These are phyloP conservation scores for Alternaria triticina DNA, from an alignment of 2,329 filamentous ascomycete genomes.

Conservation along the genomic window DNA sequence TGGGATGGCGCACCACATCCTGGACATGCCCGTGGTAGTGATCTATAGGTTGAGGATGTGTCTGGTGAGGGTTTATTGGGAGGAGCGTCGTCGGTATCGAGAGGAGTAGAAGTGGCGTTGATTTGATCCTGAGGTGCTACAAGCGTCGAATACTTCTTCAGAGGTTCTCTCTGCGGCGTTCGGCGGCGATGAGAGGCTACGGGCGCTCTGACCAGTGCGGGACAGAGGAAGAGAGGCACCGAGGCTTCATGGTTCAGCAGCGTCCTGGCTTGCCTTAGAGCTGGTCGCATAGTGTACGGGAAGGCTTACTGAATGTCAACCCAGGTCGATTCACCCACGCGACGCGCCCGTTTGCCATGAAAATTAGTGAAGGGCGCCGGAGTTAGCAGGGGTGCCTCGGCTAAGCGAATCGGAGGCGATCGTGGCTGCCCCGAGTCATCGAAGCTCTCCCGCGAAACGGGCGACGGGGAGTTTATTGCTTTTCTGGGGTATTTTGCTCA, in stretches of 20 bases:
- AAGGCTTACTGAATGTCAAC: not conserved
- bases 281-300: constrained; percentile 40
- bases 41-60: constrained; percentile 7
- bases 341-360: constrained; percentile 19
- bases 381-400: constrained; percentile 17
- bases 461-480: constrained; percentile 23
- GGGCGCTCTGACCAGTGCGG: constrained; percentile 36
- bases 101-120: constrained; percentile 9
- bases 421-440: constrained; percentile 16
- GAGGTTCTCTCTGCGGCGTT: constrained; percentile 1
- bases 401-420: constrained; percentile 23
- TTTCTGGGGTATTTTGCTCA: constrained; percentile 39
- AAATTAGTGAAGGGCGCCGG: constrained; percentile 25
- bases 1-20: constrained; percentile 69
- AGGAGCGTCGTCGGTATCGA: constrained; percentile 6
- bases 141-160: constrained; percentile 34
- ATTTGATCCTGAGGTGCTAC: constrained; percentile 25
- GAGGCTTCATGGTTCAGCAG: constrained; percentile 34
- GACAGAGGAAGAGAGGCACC: constrained; percentile 45
- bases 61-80: not conserved
- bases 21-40: constrained; percentile 62
- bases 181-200: constrained; percentile 13
- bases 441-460: constrained; percentile 22
- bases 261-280: constrained; percentile 35
- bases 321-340: constrained; percentile 5